A percentile compares a stretch with the other conserved stretches of the same genome.
Conservation (phyloP, 2,329 filamentous ascomycete genomes). For the Helotiales sp. region DNA sequence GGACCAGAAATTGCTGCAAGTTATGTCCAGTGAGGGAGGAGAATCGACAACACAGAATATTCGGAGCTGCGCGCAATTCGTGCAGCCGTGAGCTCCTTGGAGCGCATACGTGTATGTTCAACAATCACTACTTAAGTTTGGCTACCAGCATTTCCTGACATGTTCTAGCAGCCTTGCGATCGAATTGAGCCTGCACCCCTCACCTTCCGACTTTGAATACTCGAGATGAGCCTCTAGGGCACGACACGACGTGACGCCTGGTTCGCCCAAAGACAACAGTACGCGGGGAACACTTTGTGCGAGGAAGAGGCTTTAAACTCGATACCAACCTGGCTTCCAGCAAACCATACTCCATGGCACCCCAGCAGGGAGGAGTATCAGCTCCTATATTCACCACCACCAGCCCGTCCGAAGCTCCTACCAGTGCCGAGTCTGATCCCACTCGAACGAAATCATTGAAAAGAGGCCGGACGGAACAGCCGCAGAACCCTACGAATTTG, state of each 20-base stretch:
- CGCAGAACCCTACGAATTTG: constrained; percentile 22
- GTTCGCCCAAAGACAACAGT: constrained; percentile 11
- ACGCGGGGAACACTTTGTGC: background rate
- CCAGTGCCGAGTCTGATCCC: constrained; percentile 23
- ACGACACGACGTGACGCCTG: constrained; percentile 14
- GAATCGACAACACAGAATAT: background rate
- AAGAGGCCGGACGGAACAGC: constrained; percentile 29
- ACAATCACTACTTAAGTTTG: background rate
- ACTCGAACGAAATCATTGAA: constrained; percentile 33
- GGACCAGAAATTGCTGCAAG: constrained; percentile 1
- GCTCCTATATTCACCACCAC: constrained; percentile 27
- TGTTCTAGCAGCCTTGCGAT: constrained; percentile 19
- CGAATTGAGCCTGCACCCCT: constrained; percentile 18
- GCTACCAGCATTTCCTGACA: constrained; percentile 12
- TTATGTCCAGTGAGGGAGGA: constrained; percentile 18
- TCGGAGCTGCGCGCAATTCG: constrained; percentile 19
- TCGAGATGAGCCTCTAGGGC: constrained; percentile 28
- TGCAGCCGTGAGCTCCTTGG: constrained; percentile 7
- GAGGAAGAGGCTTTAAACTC: background rate
- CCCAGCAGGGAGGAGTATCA: constrained; percentile 30
- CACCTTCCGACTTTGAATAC: constrained; percentile 13
- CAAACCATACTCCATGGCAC: constrained; percentile 30
- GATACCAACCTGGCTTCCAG: background rate
- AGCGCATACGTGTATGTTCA: constrained; percentile 13
- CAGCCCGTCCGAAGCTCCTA: constrained; percentile 23